Evolutionary conservation across 2,329 filamentous ascomycete species (phyloP).

Genomic region (Biscogniauxia mediterranea): DNA sequence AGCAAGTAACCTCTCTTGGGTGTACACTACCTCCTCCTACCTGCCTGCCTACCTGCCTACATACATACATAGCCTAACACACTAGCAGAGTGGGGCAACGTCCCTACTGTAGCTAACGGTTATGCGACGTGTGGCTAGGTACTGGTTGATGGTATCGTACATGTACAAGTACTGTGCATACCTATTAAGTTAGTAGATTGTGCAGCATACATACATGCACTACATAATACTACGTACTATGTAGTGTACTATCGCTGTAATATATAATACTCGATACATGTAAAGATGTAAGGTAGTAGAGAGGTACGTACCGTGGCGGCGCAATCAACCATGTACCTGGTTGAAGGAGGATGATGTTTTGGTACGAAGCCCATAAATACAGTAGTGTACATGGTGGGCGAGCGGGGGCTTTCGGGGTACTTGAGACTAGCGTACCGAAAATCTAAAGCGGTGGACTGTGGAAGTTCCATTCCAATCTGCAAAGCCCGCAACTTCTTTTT

Average conservation of each 20-base stretch:
- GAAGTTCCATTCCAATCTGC: neutral
- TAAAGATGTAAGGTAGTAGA: neutral
- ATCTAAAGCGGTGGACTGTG: neutral
- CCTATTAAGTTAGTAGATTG: neutral
- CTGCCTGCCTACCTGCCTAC: neutral
- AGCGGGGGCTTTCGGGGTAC: neutral
- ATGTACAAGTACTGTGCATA: neutral
- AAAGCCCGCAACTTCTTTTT: neutral
- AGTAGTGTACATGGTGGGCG: neutral
- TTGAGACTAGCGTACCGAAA: neutral
- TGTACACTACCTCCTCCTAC: neutral
- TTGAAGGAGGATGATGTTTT: neutral
- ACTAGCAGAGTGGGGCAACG: neutral
- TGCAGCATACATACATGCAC: neutral
- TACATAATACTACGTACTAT: neutral
- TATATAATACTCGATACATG: no score
- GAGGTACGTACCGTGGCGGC: neutral
- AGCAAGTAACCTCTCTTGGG: neutral
- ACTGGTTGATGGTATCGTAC: neutral
- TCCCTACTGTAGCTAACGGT: neutral
- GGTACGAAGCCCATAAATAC: neutral
- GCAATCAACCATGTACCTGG: neutral
- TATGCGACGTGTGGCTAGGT: neutral
- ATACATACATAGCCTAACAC: neutral
- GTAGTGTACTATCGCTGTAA: no score